phyloP scores from a whole-genome alignment of 768 basidiomycete genomes.

The Phylloporus rhodoxanthus region DNA sequence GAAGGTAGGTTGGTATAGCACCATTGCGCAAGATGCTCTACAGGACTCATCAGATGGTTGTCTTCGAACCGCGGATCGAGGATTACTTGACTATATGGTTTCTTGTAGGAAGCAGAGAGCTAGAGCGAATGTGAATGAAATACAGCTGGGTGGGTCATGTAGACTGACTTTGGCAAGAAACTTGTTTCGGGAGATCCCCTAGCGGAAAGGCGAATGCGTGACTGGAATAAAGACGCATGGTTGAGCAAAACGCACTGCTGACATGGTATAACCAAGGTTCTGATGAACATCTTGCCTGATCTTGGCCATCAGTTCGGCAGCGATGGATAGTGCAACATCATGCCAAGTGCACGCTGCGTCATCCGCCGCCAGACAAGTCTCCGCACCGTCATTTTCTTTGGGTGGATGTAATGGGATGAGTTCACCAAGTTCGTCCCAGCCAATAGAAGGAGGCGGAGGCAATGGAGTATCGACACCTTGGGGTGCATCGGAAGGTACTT shows the following conservation, averaged over 20 bases:
- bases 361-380: conserved; percentile 20
- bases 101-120: conserved; percentile 88
- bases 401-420: conserved; percentile 51
- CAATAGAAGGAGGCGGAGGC: conserved; percentile 61
- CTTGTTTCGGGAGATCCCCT: conserved; percentile 92
- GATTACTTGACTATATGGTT: conserved; percentile 77
- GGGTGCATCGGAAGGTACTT: conserved; percentile 62
- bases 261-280: conserved; percentile 87
- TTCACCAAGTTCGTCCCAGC: conserved; percentile 57
- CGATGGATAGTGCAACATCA: conserved; percentile 85
- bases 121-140: conserved; percentile 25
- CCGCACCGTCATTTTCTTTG: conserved; percentile 18
- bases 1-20: conserved; percentile 80
- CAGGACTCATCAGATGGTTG: not conserved
- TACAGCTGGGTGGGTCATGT: not conserved
- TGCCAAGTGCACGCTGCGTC: conserved; percentile 66
- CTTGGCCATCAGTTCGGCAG: conserved; percentile 78
- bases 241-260: conserved; percentile 55
- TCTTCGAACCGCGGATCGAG: not conserved
- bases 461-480: conserved; percentile 70
- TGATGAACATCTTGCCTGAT: conserved; percentile 61
- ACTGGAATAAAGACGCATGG: not conserved
- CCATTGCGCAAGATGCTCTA: conserved; percentile 80
- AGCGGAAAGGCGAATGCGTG: not conserved
- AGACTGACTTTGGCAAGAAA: conserved; percentile 80